Evolutionary conservation across 768 basidiomycete genomes (phyloP), one percentile per base, ranked within the genome.

Genomic region (Rickenella mellea): DNA sequence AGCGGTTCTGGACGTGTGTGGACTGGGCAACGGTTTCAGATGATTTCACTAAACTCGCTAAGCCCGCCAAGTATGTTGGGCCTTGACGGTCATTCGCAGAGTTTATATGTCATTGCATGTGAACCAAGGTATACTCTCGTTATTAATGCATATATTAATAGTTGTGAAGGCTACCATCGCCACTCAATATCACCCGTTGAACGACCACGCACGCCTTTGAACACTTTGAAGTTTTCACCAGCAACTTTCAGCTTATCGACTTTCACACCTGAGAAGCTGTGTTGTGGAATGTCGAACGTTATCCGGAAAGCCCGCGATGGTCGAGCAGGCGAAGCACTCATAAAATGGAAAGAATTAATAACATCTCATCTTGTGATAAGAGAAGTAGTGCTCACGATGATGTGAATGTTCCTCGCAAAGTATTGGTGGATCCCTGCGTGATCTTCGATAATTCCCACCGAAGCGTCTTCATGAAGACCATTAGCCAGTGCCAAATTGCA

Each of bases 161-260:
- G 4, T 19, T 36, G 10, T 26, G 41, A 27, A 45, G 15, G 19
- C 48, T 51, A 65, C 63, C 63, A 63, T 41, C 74, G 54, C 58
- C 70, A 88, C 59, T 90, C 88, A 4, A 89, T 66, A 41, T 74
- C 70, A 1, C 82, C 85, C n/a, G 65, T 57, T 25, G 75, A 74
- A 29, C 71, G 67, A 33, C 80, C 77, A 54, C 90, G 68, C 39
- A 96, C 83, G 12, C 92, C 92, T 60, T 93, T 94, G 64, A 85
- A 96, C 9, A 86, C 85, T 60, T 93, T 94, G 61, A 93, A 93
- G 9, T 61, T 62, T 57, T 92, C 88, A 10, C 83, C 80, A 2
- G 69, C 79, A 21, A 88, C 65, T 59, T 80, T 88, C 32, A 94
- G 71, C 51, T 91, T 84, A 45, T 92, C 87, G 4, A 94, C 80